phyloP scores from a whole-genome alignment of 371 early-diverging fungal species.

The Circinella umbellata region DNA sequence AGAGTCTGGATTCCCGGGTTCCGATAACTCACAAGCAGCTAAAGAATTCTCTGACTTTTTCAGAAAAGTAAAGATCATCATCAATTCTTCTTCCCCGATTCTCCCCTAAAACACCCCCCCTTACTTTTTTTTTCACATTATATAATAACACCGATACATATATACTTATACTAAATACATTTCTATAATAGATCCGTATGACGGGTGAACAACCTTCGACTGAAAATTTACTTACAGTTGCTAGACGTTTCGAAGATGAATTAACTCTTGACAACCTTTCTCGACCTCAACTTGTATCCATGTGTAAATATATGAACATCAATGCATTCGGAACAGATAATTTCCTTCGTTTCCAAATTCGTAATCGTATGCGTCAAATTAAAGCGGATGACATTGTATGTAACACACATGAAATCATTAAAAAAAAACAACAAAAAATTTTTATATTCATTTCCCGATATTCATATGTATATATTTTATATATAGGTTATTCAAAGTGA shows the following conservation, averaged over 20 bases:
- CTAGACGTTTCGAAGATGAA: conserved; percentile 90
- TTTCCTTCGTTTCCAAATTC: conserved; percentile 89
- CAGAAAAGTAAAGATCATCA: conserved; percentile 59
- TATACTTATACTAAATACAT: too few relatives aligned
- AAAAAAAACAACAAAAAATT: not conserved
- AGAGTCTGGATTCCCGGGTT: conserved; percentile 76
- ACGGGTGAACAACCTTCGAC: conserved; percentile 87
- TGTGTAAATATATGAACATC: conserved; percentile 93
- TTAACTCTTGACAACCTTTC: conserved; percentile 92
- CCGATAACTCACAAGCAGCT: conserved; percentile 63
- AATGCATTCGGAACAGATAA: conserved; percentile 96
- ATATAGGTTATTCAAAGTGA: conserved; percentile 79
- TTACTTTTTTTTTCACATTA: too few relatives aligned
- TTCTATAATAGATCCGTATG: conserved; percentile 82
- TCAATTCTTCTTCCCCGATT: too few relatives aligned
- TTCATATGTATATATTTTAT: too few relatives aligned
- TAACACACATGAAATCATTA: conserved; percentile 1
- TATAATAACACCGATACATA: too few relatives aligned
- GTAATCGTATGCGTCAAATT: conserved; percentile 84
- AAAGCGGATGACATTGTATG: conserved; percentile 84
- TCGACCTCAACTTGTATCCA: conserved; percentile 92
- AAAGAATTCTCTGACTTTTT: conserved; percentile 85
- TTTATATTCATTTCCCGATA: too few relatives aligned
- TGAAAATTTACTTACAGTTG: conserved; percentile 81
- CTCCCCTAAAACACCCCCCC: too few relatives aligned